A percentile compares a stretch with the other conserved stretches of the same genome.
Evolutionary conservation across 2,329 filamentous ascomycete species (phyloP).

Genomic region (Aspergillus thermomutatus): DNA sequence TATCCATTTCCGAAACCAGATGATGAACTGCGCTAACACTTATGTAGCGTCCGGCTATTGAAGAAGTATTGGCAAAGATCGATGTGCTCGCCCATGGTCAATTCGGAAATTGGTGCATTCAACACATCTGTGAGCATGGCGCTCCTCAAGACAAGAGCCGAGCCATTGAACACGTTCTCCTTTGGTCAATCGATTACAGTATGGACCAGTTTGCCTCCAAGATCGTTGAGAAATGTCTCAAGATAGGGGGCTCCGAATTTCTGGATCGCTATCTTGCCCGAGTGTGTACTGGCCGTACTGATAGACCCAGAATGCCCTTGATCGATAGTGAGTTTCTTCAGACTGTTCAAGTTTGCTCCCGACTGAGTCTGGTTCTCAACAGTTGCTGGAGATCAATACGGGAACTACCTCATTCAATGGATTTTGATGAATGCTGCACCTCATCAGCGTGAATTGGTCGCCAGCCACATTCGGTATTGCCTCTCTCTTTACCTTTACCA

Average conservation of each 20-base stretch:
- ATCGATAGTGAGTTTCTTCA: slow-evolving; percentile 69
- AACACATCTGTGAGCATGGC: slow-evolving; percentile 97
- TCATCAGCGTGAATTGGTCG: slow-evolving; percentile 90
- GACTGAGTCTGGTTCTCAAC: slow-evolving; percentile 8
- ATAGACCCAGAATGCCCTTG: slow-evolving; percentile 90
- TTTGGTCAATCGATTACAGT: slow-evolving; percentile 91
- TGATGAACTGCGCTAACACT: slow-evolving; percentile 16
- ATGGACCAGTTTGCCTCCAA: slow-evolving; percentile 99
- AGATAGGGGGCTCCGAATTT: slow-evolving; percentile 90
- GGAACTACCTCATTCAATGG: slow-evolving; percentile 97
- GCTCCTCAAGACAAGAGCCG: slow-evolving; percentile 85
- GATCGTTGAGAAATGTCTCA: slow-evolving; percentile 97
- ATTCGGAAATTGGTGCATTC: slow-evolving; percentile 99
- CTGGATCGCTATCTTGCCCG: slow-evolving; percentile 88
- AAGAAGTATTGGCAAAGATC: slow-evolving; percentile 91
- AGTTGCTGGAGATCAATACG: slow-evolving; percentile 95
- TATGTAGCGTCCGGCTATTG: slow-evolving; percentile 86
- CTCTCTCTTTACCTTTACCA: background rate
- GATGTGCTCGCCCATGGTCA: slow-evolving; percentile 96
- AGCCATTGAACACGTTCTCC: slow-evolving; percentile 92
- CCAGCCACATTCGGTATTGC: slow-evolving; percentile 73
- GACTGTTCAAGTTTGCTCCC: background rate
- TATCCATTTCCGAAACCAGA: background rate
- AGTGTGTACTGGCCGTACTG: slow-evolving; percentile 84
- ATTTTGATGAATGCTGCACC: slow-evolving; percentile 83